Conservation (phyloP, 192 early-diverging fungal genomes). For the Endogone sp. region DNA sequence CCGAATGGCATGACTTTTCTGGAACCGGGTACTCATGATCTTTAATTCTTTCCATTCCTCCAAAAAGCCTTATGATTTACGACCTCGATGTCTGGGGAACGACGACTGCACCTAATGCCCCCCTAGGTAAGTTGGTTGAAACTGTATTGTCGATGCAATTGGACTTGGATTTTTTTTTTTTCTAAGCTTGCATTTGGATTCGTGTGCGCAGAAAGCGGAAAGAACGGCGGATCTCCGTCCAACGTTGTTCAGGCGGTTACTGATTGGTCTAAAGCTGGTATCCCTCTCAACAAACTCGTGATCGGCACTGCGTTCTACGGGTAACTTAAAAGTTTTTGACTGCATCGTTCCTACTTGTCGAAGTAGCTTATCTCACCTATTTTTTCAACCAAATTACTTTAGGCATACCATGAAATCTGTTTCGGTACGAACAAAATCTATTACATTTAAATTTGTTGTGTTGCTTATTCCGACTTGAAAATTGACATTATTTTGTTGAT, state of each 20-base stretch:
- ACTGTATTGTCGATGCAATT: neutral
- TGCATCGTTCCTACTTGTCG: neutral
- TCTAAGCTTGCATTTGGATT: neutral
- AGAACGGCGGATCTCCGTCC: neutral
- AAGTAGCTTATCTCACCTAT: neutral
- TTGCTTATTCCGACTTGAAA: neutral
- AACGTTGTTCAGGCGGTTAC: constrained; percentile 35
- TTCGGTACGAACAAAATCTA: neutral
- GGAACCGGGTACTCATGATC: no score
- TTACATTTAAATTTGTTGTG: neutral
- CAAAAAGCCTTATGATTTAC: constrained; percentile 11
- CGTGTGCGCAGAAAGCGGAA: neutral
- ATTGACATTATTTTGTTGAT: neutral
- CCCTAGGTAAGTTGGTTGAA: constrained; percentile 4
- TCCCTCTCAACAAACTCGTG: constrained; percentile 39
- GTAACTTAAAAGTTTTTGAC: no score
- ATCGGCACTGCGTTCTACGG: constrained; percentile 34
- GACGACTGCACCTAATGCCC: constrained; percentile 30
- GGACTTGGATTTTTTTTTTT: neutral
- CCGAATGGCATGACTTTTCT: neutral
- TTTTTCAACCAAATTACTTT: constrained; percentile 22
- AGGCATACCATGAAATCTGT: constrained; percentile 31
- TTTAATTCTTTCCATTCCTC: neutral
- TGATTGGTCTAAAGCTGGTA: constrained; percentile 37
- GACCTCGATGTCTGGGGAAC: constrained; percentile 10